phyloP scores from a whole-genome alignment of 1,139 yeast species.

The Tardiomyces depauwii region DNA sequence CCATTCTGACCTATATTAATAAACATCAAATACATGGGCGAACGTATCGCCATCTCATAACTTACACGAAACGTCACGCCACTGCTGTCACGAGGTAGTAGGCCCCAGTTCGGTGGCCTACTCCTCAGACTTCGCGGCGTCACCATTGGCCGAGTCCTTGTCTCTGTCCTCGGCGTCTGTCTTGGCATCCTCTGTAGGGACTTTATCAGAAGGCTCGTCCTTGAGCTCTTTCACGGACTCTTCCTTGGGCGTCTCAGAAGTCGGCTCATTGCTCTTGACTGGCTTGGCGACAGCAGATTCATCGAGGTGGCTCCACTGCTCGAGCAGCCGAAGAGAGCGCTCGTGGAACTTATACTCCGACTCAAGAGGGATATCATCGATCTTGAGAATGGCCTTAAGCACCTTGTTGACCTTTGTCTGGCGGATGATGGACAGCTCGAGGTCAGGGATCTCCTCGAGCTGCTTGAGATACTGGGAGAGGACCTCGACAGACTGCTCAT shows the following conservation, averaged over 20 bases:
- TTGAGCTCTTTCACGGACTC: conserved; percentile 7
- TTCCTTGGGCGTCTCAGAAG: conserved; percentile 4
- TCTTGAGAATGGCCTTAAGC: conserved; percentile 18
- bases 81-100: too few species aligned
- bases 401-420: conserved; percentile 27
- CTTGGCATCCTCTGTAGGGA: too few species aligned
- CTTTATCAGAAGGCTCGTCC: too few species aligned
- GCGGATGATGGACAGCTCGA: conserved; percentile 26
- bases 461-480: conserved; percentile 16
- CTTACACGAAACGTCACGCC: too few species aligned
- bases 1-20: too few species aligned
- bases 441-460: conserved; percentile 21
- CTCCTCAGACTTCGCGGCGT: background rate
- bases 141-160: background rate
- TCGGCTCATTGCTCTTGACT: background rate
- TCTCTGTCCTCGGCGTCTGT: background rate
- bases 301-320: conserved; percentile 18
- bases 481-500: conserved; percentile 13
- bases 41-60: too few species aligned
- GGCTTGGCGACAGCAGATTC: conserved; percentile 15
- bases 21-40: too few species aligned
- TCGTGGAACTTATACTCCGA: conserved; percentile 15
- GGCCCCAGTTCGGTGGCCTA: conserved; percentile 1
- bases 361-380: conserved; percentile 18
- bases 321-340: conserved; percentile 18